Percentiles rank a stretch among this genome's conserved stretches.
These are phyloP conservation scores for Dendrobium officinale DNA, from an alignment of 106 monocot genomes.

Conservation along the genomic window DNA sequence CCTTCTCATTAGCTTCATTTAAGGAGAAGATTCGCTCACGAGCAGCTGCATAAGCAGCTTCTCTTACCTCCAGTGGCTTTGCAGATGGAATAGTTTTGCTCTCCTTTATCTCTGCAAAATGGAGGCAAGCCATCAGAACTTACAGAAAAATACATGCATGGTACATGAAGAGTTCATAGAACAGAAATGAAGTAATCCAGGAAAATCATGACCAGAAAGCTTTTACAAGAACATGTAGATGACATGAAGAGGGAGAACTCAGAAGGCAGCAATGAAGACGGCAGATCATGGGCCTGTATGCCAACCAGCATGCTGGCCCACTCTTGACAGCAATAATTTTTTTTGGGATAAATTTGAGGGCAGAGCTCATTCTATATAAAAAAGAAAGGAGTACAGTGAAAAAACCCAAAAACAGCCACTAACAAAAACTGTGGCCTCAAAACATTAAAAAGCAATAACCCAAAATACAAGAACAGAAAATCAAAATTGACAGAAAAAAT, in stretches of 20 bases:
- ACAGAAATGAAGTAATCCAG: neutral
- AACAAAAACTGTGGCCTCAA: too few relatives aligned
- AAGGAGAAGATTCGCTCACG: slow-evolving; percentile 75
- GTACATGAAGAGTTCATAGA: neutral
- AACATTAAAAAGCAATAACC: too few relatives aligned
- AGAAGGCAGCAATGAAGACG: neutral
- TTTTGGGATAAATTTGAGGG: too few relatives aligned
- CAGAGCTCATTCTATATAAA: too few relatives aligned
- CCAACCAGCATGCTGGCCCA: too few relatives aligned
- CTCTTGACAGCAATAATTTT: too few relatives aligned
- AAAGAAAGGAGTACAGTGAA: too few relatives aligned
- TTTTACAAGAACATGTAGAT: neutral
- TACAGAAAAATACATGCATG: neutral
- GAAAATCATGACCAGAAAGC: neutral
- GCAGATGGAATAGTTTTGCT: slow-evolving; percentile 19
- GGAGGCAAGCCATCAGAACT: neutral
- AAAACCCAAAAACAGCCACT: too few relatives aligned
- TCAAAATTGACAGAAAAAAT: too few relatives aligned
- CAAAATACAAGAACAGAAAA: too few relatives aligned
- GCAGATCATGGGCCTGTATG: too few relatives aligned
- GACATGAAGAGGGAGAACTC: neutral
- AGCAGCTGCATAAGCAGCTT: slow-evolving; percentile 82
- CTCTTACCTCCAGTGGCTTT: slow-evolving; percentile 54
- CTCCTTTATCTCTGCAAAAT: slow-evolving; percentile 3
- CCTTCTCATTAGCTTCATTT: slow-evolving; percentile 25